These are phyloP conservation scores for Didymella segeticola DNA, from an alignment of 2,329 filamentous ascomycete genomes.

Conservation along the genomic window DNA sequence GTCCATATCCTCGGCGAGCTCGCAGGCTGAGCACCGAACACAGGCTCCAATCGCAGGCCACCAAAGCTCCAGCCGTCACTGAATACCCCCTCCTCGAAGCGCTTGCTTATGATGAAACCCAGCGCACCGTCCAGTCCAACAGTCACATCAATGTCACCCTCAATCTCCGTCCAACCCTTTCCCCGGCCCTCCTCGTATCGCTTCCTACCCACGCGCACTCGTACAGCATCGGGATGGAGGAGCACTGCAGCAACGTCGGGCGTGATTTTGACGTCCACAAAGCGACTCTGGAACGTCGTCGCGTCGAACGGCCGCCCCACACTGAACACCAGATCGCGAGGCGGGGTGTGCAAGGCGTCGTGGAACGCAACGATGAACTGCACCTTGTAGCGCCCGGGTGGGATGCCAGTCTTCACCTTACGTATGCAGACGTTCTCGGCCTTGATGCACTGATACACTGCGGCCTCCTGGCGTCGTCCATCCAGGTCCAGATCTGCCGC, in stretches of 20 bases:
- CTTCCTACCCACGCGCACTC: constrained; percentile 42
- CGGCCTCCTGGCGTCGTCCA: constrained; percentile 43
- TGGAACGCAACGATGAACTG: constrained; percentile 46
- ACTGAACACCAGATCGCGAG: constrained; percentile 44
- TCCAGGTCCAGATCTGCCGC: constrained; percentile 47
- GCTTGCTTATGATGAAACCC: constrained; percentile 47
- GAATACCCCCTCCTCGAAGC: constrained; percentile 37
- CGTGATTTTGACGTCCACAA: constrained; percentile 49
- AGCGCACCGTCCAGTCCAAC: constrained; percentile 48
- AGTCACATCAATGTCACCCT: constrained; percentile 45
- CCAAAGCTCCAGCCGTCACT: constrained; percentile 51
- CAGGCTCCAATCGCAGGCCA: constrained; percentile 46
- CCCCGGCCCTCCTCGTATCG: constrained; percentile 40
- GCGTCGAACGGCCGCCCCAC: constrained; percentile 48
- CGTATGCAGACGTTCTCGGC: constrained; percentile 46
- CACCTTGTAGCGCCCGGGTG: constrained; percentile 47
- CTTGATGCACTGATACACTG: constrained; percentile 43
- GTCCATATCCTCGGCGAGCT: not conserved
- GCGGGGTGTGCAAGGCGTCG: constrained; percentile 24
- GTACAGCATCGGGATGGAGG: constrained; percentile 47
- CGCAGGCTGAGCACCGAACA: constrained; percentile 28
- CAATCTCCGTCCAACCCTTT: constrained; percentile 48
- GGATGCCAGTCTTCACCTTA: constrained; percentile 46
- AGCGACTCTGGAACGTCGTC: constrained; percentile 38
- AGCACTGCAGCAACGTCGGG: constrained; percentile 48